Evolutionary conservation across 2,329 filamentous ascomycete genomes (phyloP), one percentile per base, ranked within the genome.

Genomic region (Thelonectria blattea): DNA sequence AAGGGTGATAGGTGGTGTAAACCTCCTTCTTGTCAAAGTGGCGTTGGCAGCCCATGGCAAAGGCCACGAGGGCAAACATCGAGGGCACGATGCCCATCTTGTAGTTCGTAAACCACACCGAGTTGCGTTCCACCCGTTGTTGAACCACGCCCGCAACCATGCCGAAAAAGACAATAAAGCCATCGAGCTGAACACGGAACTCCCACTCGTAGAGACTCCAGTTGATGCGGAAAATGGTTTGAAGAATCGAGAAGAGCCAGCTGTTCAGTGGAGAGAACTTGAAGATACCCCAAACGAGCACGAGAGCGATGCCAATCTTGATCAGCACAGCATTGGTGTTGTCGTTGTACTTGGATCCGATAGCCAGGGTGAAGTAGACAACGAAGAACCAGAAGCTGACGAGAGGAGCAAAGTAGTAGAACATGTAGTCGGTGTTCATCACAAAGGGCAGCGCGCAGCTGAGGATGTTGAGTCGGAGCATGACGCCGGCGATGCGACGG

Each of bases 371-470:
- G 30, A 75, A 63, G 68, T 80, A 88, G n/a, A 85, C 75, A 20
- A 87, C 73, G 6, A 86, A 63, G 68, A 87, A 89, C 84, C 86
- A 90, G 69, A 88, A 87, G 50, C 80, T 86, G 41, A 83, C 78
- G 2, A 88, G 75, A 1, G 85, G 81, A 0, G 85, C 80, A 65
- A 88, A 87, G 71, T 86, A 84, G 71, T 89, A 88, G 34, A 69
- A 68, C 65, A 73, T 70, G 53, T 70, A 88, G 34, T 80, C 76
- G 2, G 83, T 87, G 22, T 78, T 74, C 81, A 88, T 85, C 63
- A 85, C 76, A 20, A 85, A 85, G 1, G 83, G 77, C 32, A 89
- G 73, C 0, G 80, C 62, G 18, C 80, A 80, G 48, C 80, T 83
- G 8, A 89, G 75, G 2, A 85, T 70, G 67, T 89, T 90, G 11